Evolutionary conservation across 176 grass and related monocot species (phyloP).

Genomic region (Cenchrus americanus): DNA sequence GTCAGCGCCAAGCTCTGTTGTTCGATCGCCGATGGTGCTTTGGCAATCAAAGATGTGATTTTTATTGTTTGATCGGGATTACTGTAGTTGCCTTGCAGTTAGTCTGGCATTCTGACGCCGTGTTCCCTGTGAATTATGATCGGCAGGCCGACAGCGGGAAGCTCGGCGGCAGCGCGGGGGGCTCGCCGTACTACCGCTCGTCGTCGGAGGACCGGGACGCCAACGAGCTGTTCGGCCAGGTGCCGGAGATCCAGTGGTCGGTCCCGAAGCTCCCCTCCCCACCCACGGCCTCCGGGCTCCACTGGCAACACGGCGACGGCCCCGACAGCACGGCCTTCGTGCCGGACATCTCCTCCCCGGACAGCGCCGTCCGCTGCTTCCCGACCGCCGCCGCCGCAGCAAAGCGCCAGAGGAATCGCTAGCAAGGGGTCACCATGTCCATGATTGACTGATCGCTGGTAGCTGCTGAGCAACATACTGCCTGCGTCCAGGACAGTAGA

Average conservation of each 20-base stretch:
- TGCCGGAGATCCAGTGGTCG: constrained; percentile 61
- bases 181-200: constrained; percentile 57
- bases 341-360: constrained; percentile 54
- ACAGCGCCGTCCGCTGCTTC: constrained; percentile 29
- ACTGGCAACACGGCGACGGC: constrained; percentile 42
- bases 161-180: constrained; percentile 67
- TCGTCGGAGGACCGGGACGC: constrained; percentile 52
- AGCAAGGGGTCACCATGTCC: background rate
- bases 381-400: background rate
- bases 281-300: constrained; percentile 63
- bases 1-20: constrained; percentile 30
- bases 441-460: background rate
- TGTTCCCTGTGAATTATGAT: background rate
- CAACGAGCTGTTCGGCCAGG: constrained; percentile 61
- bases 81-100: background rate
- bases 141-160: constrained; percentile 78
- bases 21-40: background rate
- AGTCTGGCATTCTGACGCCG: background rate
- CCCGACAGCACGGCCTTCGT: constrained; percentile 31
- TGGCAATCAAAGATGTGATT: background rate
- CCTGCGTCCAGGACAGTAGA: background rate
- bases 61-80: background rate
- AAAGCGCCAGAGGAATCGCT: constrained; percentile 56
- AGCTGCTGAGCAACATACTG: background rate
- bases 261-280: constrained; percentile 59